Evolutionary conservation across 176 grass and related monocot species (phyloP).

Genomic region (Ampelocalamus luodianensis): DNA sequence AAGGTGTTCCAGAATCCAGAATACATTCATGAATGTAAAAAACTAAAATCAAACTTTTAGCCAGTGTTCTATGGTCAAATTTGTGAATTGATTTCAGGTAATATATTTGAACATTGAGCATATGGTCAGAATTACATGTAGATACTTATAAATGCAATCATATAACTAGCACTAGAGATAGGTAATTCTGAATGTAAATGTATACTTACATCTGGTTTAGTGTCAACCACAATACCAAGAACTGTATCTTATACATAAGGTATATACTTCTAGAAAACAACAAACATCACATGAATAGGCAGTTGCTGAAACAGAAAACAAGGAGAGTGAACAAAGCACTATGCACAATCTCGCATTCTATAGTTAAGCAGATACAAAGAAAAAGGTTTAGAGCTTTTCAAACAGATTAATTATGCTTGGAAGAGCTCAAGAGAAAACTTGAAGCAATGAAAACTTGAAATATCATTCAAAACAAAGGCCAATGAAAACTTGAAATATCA

Average conservation of each 20-base stretch:
- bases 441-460: too few species aligned
- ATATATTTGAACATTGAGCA: slow-evolving; percentile 10
- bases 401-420: too few species aligned
- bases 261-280: slow-evolving; percentile 71
- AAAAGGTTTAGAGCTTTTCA: too few species aligned
- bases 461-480: too few species aligned
- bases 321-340: too few species aligned
- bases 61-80: slow-evolving; percentile 6
- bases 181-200: slow-evolving; percentile 30
- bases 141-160: not conserved
- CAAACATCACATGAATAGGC: too few species aligned
- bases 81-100: not conserved
- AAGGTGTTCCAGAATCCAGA: not conserved
- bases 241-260: slow-evolving; percentile 74
- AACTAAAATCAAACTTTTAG: slow-evolving; percentile 18
- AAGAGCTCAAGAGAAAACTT: too few species aligned
- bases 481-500: too few species aligned
- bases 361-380: too few species aligned
- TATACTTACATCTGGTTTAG: slow-evolving; percentile 84
- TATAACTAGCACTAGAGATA: not conserved
- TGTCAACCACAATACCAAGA: slow-evolving; percentile 84
- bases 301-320: too few species aligned
- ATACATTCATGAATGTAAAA: slow-evolving; percentile 15
- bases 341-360: too few species aligned
- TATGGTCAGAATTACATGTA: not conserved